phyloP scores from a whole-genome alignment of 306 rosid genomes.

The Cucurbita ficifolia region DNA sequence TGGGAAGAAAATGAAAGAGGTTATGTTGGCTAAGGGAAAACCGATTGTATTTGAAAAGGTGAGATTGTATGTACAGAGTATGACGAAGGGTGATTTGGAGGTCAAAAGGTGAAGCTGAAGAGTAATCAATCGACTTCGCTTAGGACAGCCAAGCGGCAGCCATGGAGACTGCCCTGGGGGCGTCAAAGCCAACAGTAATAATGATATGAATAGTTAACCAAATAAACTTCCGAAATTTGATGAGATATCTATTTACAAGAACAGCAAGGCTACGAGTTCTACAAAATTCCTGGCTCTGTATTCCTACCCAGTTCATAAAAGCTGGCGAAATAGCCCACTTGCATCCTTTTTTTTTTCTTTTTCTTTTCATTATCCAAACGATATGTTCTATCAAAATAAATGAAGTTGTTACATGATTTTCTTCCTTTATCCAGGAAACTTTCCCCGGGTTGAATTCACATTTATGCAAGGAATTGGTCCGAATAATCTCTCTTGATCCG shows the following conservation, averaged over 20 bases:
- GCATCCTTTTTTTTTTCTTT: not conserved
- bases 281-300: slow-evolving; percentile 1
- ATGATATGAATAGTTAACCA: not conserved
- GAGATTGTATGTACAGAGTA: too few relatives aligned
- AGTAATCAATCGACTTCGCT: too few relatives aligned
- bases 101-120: too few relatives aligned
- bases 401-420: not conserved
- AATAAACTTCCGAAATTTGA: not conserved
- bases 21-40: too few relatives aligned
- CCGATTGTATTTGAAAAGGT: too few relatives aligned
- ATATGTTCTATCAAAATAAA: not conserved
- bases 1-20: too few relatives aligned
- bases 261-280: not conserved
- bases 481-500: not conserved
- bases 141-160: too few relatives aligned
- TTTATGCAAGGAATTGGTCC: not conserved
- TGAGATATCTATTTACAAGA: slow-evolving; percentile 1
- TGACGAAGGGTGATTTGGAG: too few relatives aligned
- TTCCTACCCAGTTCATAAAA: not conserved
- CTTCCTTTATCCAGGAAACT: not conserved
- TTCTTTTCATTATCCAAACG: not conserved
- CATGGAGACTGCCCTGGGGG: too few relatives aligned
- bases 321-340: not conserved
- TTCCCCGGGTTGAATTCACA: not conserved
- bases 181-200: not conserved